Evolutionary conservation across 352 stramenopile species (phyloP), one percentile per base, ranked within the genome.

Genomic region (Globisporangium nagaii): DNA sequence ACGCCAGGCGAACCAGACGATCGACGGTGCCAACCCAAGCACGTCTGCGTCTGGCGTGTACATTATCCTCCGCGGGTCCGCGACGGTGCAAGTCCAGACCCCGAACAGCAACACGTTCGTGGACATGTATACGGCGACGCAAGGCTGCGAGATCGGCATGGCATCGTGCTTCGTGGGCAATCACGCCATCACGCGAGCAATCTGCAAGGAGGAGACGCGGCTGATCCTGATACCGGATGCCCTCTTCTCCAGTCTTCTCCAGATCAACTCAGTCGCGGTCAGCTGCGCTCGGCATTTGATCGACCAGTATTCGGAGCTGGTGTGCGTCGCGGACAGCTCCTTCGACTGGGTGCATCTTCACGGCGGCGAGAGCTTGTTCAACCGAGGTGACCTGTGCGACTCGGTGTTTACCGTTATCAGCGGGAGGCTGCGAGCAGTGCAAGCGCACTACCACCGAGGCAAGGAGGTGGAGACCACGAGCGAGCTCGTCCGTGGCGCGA

Each of bases 321-420:
- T 92, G 13, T 88, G 78, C 35, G 49, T 88, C 25, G 67, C 78
- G 1, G 84, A 95, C 52, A 90, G 73, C 30, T 86, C 80, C 25
- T 93, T 95, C 39, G 81, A 95, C 50, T 90, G 79, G 72, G 60
- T 93, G 15, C 84, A 95, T 61, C 63, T 95, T 9, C 81, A 91
- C 55, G 86, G 82, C 48, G 84, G 84, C 22, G 80, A 93, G 49
- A 88, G 67, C 46, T 35, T 95, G 2, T 95, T 92, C 50, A 64
- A 90, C 22, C 76, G 77, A 45, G 84, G 84, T 6, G 84, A 91
- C 41, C 9, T 84, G 24, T 91, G 82, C 30, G 75, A 92, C 65
- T 84, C 84, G 1, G 82, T 92, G 15, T 93, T 87, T 41, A 92
- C 80, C 0, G 63, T 95, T 2, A 83, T 93, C 46, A 95, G 77